Conservation (phyloP, 2,329 filamentous ascomycete species). For the Epichloe amarillans region DNA sequence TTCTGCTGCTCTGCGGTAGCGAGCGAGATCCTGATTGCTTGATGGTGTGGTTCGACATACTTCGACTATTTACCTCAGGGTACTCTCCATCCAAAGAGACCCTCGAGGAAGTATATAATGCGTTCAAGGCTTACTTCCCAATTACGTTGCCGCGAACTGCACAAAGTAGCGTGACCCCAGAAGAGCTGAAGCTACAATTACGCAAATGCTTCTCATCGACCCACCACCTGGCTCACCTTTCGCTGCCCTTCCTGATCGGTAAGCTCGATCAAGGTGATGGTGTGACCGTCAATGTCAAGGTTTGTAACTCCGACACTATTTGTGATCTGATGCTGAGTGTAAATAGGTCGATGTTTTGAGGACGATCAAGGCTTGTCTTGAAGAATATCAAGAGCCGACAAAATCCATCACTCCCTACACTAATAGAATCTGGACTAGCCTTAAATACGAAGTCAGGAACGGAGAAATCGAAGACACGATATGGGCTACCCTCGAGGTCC, state of each 20-base stretch:
- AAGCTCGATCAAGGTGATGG: constrained; percentile 47
- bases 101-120: constrained; percentile 36
- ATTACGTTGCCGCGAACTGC: constrained; percentile 41
- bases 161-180: constrained; percentile 39
- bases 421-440: constrained; percentile 42
- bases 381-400: constrained; percentile 32
- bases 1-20: constrained; percentile 37
- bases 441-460: constrained; percentile 50
- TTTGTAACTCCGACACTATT: constrained; percentile 8
- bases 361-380: constrained; percentile 40
- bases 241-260: constrained; percentile 40
- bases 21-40: constrained; percentile 46
- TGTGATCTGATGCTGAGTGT: constrained; percentile 6
- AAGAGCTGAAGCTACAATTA: constrained; percentile 40
- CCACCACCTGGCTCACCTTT: constrained; percentile 28
- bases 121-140: constrained; percentile 47
- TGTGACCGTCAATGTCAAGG: constrained; percentile 45
- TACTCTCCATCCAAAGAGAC: constrained; percentile 33
- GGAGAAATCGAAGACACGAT: constrained; percentile 45
- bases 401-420: constrained; percentile 35
- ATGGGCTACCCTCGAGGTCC: constrained; percentile 40
- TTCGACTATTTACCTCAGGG: constrained; percentile 30
- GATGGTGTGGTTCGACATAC: constrained; percentile 41
- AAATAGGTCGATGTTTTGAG: constrained; percentile 38
- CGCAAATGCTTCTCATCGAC: constrained; percentile 41